These are phyloP conservation scores for Ormosia emarginata DNA, from an alignment of 306 rosid species.

Conservation along the genomic window DNA sequence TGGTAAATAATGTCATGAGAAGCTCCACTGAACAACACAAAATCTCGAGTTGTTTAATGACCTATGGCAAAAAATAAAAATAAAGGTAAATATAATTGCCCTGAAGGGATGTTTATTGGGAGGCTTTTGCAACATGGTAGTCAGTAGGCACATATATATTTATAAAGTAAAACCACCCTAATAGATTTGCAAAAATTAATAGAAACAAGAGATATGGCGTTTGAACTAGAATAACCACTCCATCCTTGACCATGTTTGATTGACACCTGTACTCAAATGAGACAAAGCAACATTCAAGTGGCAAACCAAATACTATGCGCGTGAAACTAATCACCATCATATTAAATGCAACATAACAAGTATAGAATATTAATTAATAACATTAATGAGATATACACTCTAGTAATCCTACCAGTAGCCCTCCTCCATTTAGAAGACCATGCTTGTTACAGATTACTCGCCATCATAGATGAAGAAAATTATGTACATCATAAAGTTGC, in stretches of 20 bases:
- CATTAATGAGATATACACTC: neutral
- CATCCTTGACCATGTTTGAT: neutral
- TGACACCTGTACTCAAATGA: neutral
- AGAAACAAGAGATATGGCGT: conserved; percentile 3
- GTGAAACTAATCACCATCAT: neutral
- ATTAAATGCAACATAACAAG: neutral
- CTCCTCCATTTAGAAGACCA: neutral
- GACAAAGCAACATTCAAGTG: neutral
- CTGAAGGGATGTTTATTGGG: neutral
- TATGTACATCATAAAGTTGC: neutral
- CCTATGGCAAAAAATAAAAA: neutral
- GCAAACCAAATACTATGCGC: neutral
- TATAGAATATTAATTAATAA: neutral
- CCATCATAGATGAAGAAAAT: neutral
- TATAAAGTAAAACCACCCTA: neutral
- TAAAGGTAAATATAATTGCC: neutral
- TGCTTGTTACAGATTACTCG: neutral
- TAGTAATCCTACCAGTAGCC: neutral
- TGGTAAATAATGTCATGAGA: neutral
- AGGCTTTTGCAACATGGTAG: neutral
- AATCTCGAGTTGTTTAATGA: neutral
- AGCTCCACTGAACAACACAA: neutral
- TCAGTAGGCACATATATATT: neutral
- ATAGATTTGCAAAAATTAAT: neutral
- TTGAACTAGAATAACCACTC: neutral